Conservation (phyloP, 768 basidiomycete species). For the Rubroboletus pulcherrimus region DNA sequence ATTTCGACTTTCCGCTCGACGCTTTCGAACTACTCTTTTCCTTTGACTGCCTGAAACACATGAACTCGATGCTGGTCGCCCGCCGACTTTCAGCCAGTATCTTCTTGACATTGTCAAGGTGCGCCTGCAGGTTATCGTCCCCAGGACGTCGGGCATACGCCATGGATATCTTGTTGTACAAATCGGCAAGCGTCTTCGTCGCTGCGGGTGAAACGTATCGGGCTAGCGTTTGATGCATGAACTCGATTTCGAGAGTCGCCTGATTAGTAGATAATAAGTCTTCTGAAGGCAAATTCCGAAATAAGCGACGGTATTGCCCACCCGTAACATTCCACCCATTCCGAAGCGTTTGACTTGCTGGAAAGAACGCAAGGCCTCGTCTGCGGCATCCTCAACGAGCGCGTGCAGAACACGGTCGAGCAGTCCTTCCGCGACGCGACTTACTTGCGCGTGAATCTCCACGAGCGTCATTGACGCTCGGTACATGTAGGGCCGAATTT, state of each 20-base stretch:
- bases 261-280: conserved; percentile 30
- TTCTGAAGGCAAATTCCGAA: not conserved
- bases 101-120: conserved; percentile 89
- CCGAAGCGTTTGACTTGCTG: conserved; percentile 87
- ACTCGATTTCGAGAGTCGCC: conserved; percentile 99
- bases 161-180: conserved; percentile 93
- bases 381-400: conserved; percentile 78
- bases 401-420: conserved; percentile 79
- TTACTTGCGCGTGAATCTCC: conserved; percentile 87
- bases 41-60: conserved; percentile 85
- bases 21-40: conserved; percentile 24
- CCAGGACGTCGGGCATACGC: conserved; percentile 84
- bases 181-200: conserved; percentile 79
- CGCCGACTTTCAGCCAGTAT: conserved; percentile 83
- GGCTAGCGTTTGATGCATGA: conserved; percentile 93
- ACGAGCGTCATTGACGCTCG: conserved; percentile 86
- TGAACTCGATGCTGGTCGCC: conserved; percentile 90
- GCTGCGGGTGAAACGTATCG: conserved; percentile 82
- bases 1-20: conserved; percentile 14
- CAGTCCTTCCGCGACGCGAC: conserved; percentile 70
- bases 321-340: conserved; percentile 97
- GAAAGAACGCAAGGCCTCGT: conserved; percentile 83
- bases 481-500: conserved; percentile 94
- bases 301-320: conserved; percentile 37
- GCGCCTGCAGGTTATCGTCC: conserved; percentile 80